Evolutionary conservation across 345 rosid genomes (phyloP), one percentile per base, ranked within the genome.

Genomic region (Stellera chamaejasme): DNA sequence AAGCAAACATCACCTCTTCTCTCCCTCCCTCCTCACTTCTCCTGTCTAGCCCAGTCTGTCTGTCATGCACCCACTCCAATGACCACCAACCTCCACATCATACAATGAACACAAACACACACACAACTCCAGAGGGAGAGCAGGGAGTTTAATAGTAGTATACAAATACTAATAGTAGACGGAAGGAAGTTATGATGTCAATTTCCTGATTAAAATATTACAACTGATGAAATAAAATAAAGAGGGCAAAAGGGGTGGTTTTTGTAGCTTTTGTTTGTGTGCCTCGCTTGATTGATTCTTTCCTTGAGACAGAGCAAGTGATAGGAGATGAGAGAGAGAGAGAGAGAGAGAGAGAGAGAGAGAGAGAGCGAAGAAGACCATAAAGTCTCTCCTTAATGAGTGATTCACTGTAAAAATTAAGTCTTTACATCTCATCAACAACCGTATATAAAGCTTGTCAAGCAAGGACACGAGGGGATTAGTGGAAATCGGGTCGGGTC

Each of bases 251-350:
- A 45, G 45, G 26, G 43, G 25, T 46, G 9, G 13, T 10, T 15
- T 25, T 19, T 54, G 62, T 59, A 50, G 23, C 50, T 57, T 63
- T 48, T 14, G 45, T 66, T 42, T 15, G 16, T 47, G 57, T 43
- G 45, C 14, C 44, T 41, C 11, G 11, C 19, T 19, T 44, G 66
- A 48, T 66, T 51, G 80, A 72, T 72, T 76, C 72, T 45, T 69
- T 76, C 16, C 70, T 69, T 72, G 70, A 69, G 59, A 67, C 23
- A 19, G 23, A 19, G 23, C 23, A 19, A 19, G 23, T 19, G 23
- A 19, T 19, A 63, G 65, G 47, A 52, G 13, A 52, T 8, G 43
- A 13, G 4, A 26, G 61, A 13, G 52, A 69, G 59, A 67, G 4
- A 26, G 61, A 13, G 52, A 69, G 59, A 67, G 39, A 19, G 23